A percentile compares a stretch with the other conserved stretches of the same genome.
Evolutionary conservation across 2,329 filamentous ascomycete species (phyloP).

Genomic region (Aspergillus sp.): DNA sequence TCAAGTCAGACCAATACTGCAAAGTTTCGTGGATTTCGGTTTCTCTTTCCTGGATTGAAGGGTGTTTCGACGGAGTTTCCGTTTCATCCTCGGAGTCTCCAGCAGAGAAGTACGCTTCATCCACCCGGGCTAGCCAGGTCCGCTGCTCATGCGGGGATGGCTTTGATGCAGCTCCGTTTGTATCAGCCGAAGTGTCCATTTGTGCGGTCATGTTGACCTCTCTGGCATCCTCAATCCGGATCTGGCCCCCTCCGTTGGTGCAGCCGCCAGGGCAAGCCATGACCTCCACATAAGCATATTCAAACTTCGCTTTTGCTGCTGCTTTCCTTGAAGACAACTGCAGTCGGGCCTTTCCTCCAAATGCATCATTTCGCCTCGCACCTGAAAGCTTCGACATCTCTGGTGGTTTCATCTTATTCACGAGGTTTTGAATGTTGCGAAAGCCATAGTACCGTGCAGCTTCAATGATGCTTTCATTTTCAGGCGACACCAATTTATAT

Average conservation of each 20-base stretch:
- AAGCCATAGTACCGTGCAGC: conserved; percentile 95
- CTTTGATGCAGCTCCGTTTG: conserved; percentile 42
- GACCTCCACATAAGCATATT: conserved; percentile 93
- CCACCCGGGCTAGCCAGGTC: conserved; percentile 75
- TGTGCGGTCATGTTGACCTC: conserved; percentile 20
- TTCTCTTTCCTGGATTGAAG: conserved; percentile 25
- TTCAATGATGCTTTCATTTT: conserved; percentile 64
- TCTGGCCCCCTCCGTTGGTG: conserved; percentile 94
- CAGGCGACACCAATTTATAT: conserved; percentile 63
- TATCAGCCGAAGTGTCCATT: conserved; percentile 20
- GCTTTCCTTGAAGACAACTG: conserved; percentile 31
- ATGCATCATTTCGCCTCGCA: conserved; percentile 52
- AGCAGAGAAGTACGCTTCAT: conserved; percentile 85
- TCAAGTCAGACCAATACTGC: conserved; percentile 71
- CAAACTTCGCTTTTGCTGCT: conserved; percentile 41
- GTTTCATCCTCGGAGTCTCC: conserved; percentile 51
- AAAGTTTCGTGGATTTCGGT: conserved; percentile 61
- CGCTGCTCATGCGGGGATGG: conserved; percentile 77
- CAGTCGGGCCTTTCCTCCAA: conserved; percentile 26
- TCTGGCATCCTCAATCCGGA: conserved; percentile 78
- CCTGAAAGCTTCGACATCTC: conserved; percentile 77
- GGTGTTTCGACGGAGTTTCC: conserved; percentile 26
- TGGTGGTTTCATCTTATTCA: conserved; percentile 83
- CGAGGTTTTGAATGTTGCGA: conserved; percentile 96
- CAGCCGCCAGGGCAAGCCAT: conserved; percentile 99